Conservation (phyloP, 2,329 filamentous ascomycete species). For the Colletotrichum abscissum region DNA sequence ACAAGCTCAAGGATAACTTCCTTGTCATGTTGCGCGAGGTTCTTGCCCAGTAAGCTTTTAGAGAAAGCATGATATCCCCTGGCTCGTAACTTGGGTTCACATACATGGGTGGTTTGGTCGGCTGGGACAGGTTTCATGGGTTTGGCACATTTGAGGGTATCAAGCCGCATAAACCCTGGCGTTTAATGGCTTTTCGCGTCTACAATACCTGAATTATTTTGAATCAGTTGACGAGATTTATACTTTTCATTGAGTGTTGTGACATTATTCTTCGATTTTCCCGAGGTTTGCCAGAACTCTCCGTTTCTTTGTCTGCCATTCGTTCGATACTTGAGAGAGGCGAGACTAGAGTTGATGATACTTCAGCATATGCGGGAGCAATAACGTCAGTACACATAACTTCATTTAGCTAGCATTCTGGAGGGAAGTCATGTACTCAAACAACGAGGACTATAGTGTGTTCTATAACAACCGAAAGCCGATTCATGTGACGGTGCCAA, state of each 20-base stretch:
- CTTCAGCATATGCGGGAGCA: too few species aligned
- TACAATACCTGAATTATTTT: slow-evolving; percentile 24
- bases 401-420: too few species aligned
- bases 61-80: slow-evolving; percentile 21
- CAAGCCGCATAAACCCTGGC: slow-evolving; percentile 18
- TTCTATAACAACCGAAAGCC: background rate
- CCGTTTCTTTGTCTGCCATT: too few species aligned
- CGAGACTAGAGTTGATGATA: too few species aligned
- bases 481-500: too few species aligned
- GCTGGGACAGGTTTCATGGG: slow-evolving; percentile 13
- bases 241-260: too few species aligned
- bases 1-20: slow-evolving; percentile 84
- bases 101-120: slow-evolving; percentile 8
- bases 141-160: slow-evolving; percentile 20
- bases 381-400: too few species aligned
- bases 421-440: too few species aligned
- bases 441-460: too few species aligned
- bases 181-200: slow-evolving; percentile 13
- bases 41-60: slow-evolving; percentile 71
- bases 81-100: slow-evolving; percentile 14
- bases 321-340: too few species aligned
- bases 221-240: background rate
- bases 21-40: slow-evolving; percentile 84
- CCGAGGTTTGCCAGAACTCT: too few species aligned
- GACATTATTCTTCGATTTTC: too few species aligned